A percentile compares a stretch with the other conserved stretches of the same genome.
Conservation (phyloP, 2,329 filamentous ascomycete species). For the Monilinia laxa region DNA sequence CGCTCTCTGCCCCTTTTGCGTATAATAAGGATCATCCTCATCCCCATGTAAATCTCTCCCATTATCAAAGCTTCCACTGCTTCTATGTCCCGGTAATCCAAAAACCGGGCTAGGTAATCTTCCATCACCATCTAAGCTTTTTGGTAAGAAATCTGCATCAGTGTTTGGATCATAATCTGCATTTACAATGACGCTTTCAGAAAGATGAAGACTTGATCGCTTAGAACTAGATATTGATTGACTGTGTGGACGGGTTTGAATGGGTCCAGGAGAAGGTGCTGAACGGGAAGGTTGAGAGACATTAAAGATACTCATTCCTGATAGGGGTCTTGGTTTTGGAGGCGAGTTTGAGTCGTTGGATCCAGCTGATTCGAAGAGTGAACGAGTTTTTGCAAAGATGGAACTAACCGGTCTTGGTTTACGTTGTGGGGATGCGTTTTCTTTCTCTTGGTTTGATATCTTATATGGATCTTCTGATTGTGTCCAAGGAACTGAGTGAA, state of each 20-base stretch:
- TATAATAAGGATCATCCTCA: conserved; percentile 1
- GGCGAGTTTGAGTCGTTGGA: conserved; percentile 17
- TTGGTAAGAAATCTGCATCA: conserved; percentile 17
- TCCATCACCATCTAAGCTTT: conserved; percentile 19
- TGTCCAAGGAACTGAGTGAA: conserved; percentile 17
- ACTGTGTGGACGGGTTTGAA: conserved; percentile 17
- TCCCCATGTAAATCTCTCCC: background rate
- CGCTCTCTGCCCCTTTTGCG: conserved; percentile 3
- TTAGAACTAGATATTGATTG: background rate
- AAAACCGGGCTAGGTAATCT: conserved; percentile 3
- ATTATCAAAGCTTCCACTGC: conserved; percentile 15
- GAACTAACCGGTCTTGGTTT: conserved; percentile 24
- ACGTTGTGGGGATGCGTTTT: background rate
- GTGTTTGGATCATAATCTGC: conserved; percentile 20
- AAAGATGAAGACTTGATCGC: background rate
- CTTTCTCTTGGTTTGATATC: conserved; percentile 1
- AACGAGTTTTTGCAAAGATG: conserved; percentile 36
- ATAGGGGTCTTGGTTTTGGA: conserved; percentile 16
- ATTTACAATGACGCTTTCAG: background rate
- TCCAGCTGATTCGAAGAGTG: conserved; percentile 33
- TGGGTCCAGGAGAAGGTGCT: background rate
- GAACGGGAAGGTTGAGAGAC: background rate
- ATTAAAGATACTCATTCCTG: conserved; percentile 10
- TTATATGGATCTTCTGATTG: background rate
- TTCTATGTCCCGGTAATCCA: background rate